phyloP scores from a whole-genome alignment of 208 protist genomes.

The Leishmania tarentolae region DNA sequence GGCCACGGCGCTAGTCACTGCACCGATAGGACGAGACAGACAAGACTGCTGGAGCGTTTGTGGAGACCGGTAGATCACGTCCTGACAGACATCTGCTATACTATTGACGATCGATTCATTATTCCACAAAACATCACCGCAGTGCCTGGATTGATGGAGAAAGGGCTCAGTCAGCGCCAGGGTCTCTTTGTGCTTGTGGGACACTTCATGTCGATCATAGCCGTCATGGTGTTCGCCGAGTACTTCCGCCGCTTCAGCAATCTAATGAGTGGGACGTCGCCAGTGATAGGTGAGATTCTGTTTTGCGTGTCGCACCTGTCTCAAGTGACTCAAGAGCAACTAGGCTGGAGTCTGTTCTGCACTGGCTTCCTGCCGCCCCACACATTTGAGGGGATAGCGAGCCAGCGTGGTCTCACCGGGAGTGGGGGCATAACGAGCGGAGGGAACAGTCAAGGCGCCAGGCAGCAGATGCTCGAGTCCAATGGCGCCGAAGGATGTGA shows the following conservation, averaged over 20 bases:
- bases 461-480: neutral
- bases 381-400: conserved; percentile 8
- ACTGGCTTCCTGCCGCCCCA: conserved; percentile 16
- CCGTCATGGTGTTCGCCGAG: conserved; percentile 13
- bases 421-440: neutral
- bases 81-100: conserved; percentile 12
- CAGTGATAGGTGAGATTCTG: conserved; percentile 34
- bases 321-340: conserved; percentile 37
- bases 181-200: conserved; percentile 11
- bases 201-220: conserved; percentile 17
- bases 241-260: conserved; percentile 26
- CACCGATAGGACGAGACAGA: neutral
- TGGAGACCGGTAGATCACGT: neutral
- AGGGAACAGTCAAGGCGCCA: neutral
- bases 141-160: neutral
- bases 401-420: conserved; percentile 7
- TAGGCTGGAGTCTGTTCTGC: conserved; percentile 35
- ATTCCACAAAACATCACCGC: conserved; percentile 15
- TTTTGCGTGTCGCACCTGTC: conserved; percentile 29
- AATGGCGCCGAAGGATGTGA: neutral
- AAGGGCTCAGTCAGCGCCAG: neutral
- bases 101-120: conserved; percentile 30
- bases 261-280: conserved; percentile 31
- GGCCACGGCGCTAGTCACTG: neutral
- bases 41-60: neutral